Base-by-base conservation (phyloP, 768 basidiomycete genomes). In the Tulasnella sp. region DNA sequence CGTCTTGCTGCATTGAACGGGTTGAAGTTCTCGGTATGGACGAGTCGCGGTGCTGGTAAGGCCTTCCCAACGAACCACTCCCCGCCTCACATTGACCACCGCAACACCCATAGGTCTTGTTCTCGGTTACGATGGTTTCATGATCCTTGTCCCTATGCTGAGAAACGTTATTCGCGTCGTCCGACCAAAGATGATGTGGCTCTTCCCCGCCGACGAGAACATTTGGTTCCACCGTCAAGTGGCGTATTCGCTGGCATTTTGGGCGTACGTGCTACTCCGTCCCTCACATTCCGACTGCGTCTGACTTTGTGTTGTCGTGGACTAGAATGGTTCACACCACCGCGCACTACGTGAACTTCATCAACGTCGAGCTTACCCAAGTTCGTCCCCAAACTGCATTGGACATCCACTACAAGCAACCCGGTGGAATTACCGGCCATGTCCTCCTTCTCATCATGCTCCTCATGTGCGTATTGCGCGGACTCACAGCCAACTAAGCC, bases 191-290 rank as follows among this genome's bases (percentile, higher is more conserved):
- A 65, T 94, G 43, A 70, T 79, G n/a, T 84, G 85, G 79, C 71
- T 86, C 56, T 82, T 94, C 74, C 91, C 91, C 14, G 84, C 86
- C 58, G 92, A 97, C 68, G 91, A 94, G 73, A 89, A 88, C 63
- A 84, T 94, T 65, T 93, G 91, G 92, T 91, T 86, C 76, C 91
- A 96, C 69, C 75, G 89, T 57, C 90, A 93, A 66, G 86, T 94
- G 41, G 92, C 92, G 15, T 97, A 96, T 69, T 86, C 85, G 6
- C 82, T 93, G 79, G 83, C 88, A 2, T 92, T 94, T 73, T 93
- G 85, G 84, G 72, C 86, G 54, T 56, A 11, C 19, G 54, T 46
- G 25, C 23, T 39, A 17, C n/a, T 56, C 32, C 43, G 36, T 66
- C 60, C 60, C 63, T 46, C 21, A 11, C 11, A 9, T 46, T 12